These are phyloP conservation scores for Corymbia citriodora DNA, from an alignment of 441 rosid species.

Conservation along the genomic window DNA sequence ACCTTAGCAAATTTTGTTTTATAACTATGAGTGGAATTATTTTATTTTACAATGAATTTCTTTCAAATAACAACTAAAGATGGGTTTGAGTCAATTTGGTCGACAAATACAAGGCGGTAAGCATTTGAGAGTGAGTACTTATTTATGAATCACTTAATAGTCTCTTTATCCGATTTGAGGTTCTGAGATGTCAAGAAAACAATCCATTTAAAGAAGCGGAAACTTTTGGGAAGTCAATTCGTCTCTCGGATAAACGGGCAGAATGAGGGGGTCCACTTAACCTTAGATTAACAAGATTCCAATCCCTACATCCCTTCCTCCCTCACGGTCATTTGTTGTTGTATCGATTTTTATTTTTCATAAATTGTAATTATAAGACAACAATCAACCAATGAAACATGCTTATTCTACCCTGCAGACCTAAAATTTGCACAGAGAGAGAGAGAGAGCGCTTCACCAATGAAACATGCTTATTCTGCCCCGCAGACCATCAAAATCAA, in stretches of 20 bases:
- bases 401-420: neutral
- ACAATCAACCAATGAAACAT: neutral
- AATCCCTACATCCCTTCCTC: neutral
- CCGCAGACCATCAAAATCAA: neutral
- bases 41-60: neutral
- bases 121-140: neutral
- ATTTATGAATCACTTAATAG: neutral
- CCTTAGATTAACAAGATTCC: neutral
- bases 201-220: neutral
- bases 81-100: neutral
- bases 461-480: neutral
- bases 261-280: neutral
- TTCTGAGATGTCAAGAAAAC: neutral
- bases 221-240: neutral
- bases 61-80: neutral
- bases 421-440: neutral
- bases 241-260: neutral
- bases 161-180: neutral
- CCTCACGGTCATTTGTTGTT: neutral
- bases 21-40: neutral
- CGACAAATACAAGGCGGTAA: neutral
- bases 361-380: neutral
- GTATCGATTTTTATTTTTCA: neutral
- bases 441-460: neutral
- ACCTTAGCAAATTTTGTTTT: neutral